Percentiles rank a stretch among this genome's conserved stretches.
These are phyloP conservation scores for Corynascus novoguineensis DNA, from an alignment of 495 filamentous ascomycete genomes.

Conservation along the genomic window DNA sequence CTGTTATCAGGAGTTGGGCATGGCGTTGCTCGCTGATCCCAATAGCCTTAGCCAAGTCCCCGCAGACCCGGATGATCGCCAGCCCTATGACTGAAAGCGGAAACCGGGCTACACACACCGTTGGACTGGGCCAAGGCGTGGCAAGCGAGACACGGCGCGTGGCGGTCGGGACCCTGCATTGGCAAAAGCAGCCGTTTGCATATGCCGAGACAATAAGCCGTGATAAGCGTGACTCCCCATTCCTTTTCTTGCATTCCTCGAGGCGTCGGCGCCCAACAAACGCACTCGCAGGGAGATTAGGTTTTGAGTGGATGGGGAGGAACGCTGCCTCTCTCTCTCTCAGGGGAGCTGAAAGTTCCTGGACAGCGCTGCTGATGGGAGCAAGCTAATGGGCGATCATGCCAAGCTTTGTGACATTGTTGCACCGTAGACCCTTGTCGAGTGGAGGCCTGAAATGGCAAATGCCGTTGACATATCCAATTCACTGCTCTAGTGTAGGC, in stretches of 20 bases:
- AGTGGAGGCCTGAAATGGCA: not conserved
- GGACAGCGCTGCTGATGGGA: not conserved
- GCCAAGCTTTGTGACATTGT: not conserved
- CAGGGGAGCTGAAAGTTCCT: not conserved
- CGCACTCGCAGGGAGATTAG: too few relatives aligned
- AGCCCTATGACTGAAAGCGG: conserved; percentile 4
- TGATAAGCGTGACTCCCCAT: too few relatives aligned
- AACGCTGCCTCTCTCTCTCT: too few relatives aligned
- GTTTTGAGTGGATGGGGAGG: too few relatives aligned
- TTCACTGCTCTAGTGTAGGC: too few relatives aligned
- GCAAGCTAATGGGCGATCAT: not conserved
- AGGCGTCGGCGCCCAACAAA: too few relatives aligned
- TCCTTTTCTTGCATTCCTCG: too few relatives aligned
- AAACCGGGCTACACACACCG: not conserved
- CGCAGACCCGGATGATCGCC: conserved; percentile 4
- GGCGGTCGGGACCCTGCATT: not conserved
- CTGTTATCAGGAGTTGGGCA: not conserved
- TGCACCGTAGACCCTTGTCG: not conserved
- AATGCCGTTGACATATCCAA: not conserved
- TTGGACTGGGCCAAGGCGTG: not conserved
- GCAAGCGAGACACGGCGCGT: not conserved
- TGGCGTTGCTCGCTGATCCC: conserved; percentile 16
- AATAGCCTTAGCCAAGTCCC: conserved; percentile 9
- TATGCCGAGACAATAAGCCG: too few relatives aligned
- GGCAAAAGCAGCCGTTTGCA: not conserved